Base-by-base conservation (phyloP, 2,329 filamentous ascomycete genomes). In the Decorospora gaudefroyi region DNA sequence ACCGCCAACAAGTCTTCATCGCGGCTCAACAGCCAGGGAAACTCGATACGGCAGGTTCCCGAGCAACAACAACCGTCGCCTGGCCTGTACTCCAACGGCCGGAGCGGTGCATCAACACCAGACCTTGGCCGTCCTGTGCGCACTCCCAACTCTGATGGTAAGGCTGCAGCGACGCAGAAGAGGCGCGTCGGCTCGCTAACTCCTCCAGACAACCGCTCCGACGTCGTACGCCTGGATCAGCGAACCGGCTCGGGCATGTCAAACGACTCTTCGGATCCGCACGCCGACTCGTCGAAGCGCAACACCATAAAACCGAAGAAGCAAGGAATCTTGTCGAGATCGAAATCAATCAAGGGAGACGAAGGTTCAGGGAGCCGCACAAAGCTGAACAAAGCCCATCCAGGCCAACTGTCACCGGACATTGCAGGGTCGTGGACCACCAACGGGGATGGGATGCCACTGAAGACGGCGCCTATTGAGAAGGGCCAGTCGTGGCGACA, bases 401-500 rank as follows among this genome's bases (percentile, higher is more conserved):
- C 64, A 16, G 48, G 56, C 13, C 61, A 68, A 37, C 49, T 66
- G 6, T 67, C 64, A 16, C 61, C 64, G 6, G 62, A 66, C 8
- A 35, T 57, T 22, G 49, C 53, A 23, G 47, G 60, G n/a, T 57
- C 60, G n/a, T 68, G 60, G 62, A 57, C 58, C 31, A 59, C 52
- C 15, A 63, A 61, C 27, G 69, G 72, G 19, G 66, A 71, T 18
- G 70, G 70, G 7, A 70, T 73, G 18, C 73, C 77, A 11, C 73
- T 83, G 38, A 85, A 79, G 64, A 84, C 85, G 1, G 81, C 87
- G 7, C 83, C 86, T 1, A 69, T 84, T 22, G 79, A 82, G 25
- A 80, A 82, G 57, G 88, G 90, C 43, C 81, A 84, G 56, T 78
- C 83, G 3, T 83, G 85, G 59, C 80, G 82, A 55, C 81, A 86